phyloP scores from a whole-genome alignment of 2,329 filamentous ascomycete species.

The Sphaerulina populicola region DNA sequence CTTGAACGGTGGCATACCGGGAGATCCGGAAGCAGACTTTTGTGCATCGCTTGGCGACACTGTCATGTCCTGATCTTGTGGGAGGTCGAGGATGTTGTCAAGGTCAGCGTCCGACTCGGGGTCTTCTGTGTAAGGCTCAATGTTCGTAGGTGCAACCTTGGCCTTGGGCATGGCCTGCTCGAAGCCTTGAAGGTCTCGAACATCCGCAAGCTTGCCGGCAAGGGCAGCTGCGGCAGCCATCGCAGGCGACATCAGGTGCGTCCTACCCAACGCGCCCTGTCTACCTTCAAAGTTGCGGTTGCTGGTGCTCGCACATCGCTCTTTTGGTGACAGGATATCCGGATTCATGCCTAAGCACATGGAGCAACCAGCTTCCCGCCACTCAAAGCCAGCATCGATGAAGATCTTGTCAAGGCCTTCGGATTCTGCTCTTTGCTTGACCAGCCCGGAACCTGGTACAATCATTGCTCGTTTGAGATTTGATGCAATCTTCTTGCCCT shows the following conservation, averaged over 20 bases:
- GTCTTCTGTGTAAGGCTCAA: constrained; percentile 50
- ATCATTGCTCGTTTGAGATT: constrained; percentile 95
- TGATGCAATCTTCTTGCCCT: constrained; percentile 74
- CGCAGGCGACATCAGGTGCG: constrained; percentile 91
- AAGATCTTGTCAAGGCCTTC: constrained; percentile 95
- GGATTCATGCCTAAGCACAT: constrained; percentile 99
- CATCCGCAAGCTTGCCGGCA: constrained; percentile 82
- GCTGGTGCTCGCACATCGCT: constrained; percentile 89
- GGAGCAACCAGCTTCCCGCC: constrained; percentile 95
- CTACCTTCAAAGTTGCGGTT: constrained; percentile 97
- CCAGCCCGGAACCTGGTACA: constrained; percentile 86
- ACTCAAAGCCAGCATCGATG: constrained; percentile 84
- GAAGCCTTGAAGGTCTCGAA: constrained; percentile 63
- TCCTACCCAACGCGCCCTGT: constrained; percentile 83
- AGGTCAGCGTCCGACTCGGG: constrained; percentile 54
- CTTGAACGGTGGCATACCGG: constrained; percentile 75
- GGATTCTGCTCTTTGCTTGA: constrained; percentile 82
- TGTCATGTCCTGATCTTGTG: constrained; percentile 41
- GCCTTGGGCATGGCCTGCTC: constrained; percentile 37
- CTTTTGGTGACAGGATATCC: constrained; percentile 83
- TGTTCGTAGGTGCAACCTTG: constrained; percentile 48
- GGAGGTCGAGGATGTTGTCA: constrained; percentile 55
- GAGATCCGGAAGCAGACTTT: constrained; percentile 42
- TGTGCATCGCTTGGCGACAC: constrained; percentile 47
- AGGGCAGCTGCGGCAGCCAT: constrained; percentile 92